Conservation (phyloP, 2,329 filamentous ascomycete species). For the Scolecobasidium constrictum region DNA sequence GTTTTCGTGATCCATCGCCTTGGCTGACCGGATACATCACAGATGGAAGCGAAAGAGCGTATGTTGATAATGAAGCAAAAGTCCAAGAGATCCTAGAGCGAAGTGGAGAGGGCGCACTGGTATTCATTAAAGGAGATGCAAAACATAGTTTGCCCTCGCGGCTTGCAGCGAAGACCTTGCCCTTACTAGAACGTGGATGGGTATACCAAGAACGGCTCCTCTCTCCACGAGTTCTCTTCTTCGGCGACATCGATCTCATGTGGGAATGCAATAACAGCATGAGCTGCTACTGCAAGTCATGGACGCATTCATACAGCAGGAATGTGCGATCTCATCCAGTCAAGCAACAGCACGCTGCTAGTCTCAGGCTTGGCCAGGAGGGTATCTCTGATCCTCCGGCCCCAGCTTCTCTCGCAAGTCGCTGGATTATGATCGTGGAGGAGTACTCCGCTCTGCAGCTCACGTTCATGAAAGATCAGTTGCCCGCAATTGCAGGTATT, state of each 20-base stretch:
- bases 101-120: neutral
- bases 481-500: neutral
- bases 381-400: neutral
- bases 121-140: neutral
- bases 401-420: neutral
- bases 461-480: neutral
- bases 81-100: neutral
- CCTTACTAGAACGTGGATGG: conserved; percentile 1
- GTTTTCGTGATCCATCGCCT: neutral
- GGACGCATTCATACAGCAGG: neutral
- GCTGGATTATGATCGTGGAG: neutral
- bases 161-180: too few species aligned
- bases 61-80: neutral
- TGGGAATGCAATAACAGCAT: conserved; percentile 1
- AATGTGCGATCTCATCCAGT: neutral
- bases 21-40: neutral
- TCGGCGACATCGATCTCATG: neutral
- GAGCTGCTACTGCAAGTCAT: neutral
- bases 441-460: neutral
- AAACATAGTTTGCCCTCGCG: neutral
- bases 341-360: neutral
- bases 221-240: conserved; percentile 6
- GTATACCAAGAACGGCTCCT: conserved; percentile 6
- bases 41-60: neutral
- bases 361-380: neutral